phyloP scores from a whole-genome alignment of 805 yeast genomes.

The Hanseniaspora meyeri region DNA sequence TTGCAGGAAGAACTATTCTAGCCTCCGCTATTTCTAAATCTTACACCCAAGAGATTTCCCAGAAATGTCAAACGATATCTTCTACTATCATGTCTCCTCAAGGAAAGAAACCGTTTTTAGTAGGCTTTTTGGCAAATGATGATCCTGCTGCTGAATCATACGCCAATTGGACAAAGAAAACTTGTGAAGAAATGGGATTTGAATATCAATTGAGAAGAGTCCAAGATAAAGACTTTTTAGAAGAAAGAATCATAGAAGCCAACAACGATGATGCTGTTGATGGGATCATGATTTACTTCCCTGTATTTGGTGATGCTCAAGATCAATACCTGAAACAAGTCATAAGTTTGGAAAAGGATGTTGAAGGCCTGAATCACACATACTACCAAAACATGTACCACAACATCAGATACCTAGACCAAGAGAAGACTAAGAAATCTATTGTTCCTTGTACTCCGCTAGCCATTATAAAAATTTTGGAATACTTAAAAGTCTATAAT shows the following conservation, averaged over 20 bases:
- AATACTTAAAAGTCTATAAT: slow-evolving; percentile 80
- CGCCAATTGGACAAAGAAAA: slow-evolving; percentile 91
- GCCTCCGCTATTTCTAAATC: slow-evolving; percentile 82
- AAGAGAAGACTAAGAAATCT: slow-evolving; percentile 57
- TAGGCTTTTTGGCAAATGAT: slow-evolving; percentile 80
- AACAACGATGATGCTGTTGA: slow-evolving; percentile 63
- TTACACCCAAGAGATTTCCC: slow-evolving; percentile 58
- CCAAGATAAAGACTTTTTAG: slow-evolving; percentile 65
- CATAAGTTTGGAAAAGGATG: slow-evolving; percentile 83
- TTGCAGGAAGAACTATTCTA: slow-evolving; percentile 62
- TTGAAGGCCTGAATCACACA: slow-evolving; percentile 84
- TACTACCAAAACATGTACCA: slow-evolving; percentile 93
- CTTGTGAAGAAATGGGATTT: slow-evolving; percentile 77
- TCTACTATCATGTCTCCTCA: slow-evolving; percentile 18
- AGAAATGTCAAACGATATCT: slow-evolving; percentile 40
- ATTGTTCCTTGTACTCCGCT: slow-evolving; percentile 94
- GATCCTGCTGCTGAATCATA: slow-evolving; percentile 95
- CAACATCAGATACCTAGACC: slow-evolving; percentile 73
- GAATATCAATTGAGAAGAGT: slow-evolving; percentile 63
- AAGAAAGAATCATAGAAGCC: slow-evolving; percentile 70
- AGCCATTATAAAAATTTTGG: slow-evolving; percentile 86
- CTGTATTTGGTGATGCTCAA: slow-evolving; percentile 89
- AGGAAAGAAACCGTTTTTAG: slow-evolving; percentile 56
- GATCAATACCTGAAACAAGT: slow-evolving; percentile 93
- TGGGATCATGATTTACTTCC: slow-evolving; percentile 95